A percentile compares a stretch with the other conserved stretches of the same genome.
Conservation (phyloP, 768 basidiomycete genomes). For the Rhizopogon vulgaris region DNA sequence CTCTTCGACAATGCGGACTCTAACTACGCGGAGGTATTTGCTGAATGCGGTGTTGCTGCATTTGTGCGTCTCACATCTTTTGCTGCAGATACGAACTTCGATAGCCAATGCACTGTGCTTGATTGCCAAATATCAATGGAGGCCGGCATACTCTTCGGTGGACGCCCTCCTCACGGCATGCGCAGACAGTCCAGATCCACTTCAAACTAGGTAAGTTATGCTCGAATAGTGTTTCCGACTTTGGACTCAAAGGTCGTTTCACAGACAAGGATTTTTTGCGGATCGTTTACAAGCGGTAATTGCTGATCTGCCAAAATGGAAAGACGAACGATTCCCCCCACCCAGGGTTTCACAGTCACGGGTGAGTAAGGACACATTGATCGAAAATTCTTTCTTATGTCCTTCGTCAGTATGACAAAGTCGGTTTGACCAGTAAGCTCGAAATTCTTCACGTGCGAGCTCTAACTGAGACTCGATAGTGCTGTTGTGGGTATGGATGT, state of each 20-base stretch:
- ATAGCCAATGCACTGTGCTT: conserved; percentile 61
- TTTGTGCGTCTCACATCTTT: not conserved
- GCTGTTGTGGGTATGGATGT: conserved; percentile 74
- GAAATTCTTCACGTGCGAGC: not conserved
- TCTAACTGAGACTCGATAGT: conserved; percentile 37
- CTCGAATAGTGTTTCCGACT: not conserved
- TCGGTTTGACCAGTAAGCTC: conserved; percentile 71
- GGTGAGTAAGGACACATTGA: conserved; percentile 26
- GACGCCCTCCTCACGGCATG: conserved; percentile 54
- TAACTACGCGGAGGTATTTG: conserved; percentile 74
- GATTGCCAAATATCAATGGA: conserved; percentile 59
- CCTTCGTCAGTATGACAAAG: conserved; percentile 68
- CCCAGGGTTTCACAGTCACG: conserved; percentile 82
- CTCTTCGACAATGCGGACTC: conserved; percentile 75
- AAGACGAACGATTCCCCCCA: conserved; percentile 72
- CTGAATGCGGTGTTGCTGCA: not conserved
- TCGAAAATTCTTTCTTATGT: conserved; percentile 8
- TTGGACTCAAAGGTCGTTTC: not conserved
- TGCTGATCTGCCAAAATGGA: conserved; percentile 58
- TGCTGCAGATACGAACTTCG: conserved; percentile 54
- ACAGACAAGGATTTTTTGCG: conserved; percentile 51
- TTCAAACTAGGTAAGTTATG: conserved; percentile 47
- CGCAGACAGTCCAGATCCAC: conserved; percentile 43
- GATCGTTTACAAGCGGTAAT: conserved; percentile 52
- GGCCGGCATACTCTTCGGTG: conserved; percentile 55